Base-by-base conservation (phyloP, 164 flowering plant species). In the Magnolia kwangsiensis region DNA sequence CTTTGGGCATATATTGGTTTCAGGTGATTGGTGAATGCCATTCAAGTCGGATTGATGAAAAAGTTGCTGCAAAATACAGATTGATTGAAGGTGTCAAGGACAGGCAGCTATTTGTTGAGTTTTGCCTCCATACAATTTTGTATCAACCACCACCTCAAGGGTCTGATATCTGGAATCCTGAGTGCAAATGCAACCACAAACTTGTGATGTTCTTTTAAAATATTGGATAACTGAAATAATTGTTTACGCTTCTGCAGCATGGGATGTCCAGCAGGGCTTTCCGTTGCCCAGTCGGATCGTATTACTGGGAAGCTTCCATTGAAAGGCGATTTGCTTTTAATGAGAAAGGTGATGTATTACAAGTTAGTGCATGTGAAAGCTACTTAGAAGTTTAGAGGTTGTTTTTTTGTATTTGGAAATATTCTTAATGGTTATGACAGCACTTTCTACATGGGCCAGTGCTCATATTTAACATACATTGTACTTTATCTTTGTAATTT, bases 21-120 rank as follows among this genome's bases (percentile, higher is more conserved):
- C 81, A 95, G 98, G 96, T 90, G 67, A 89, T 93, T 82, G 98
- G 98, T 50, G 96, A 95, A 79, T 93, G 93, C 75, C 96, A 95
- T 84, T 84, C 91, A 74, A 81, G 78, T 82, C 64, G 72, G 75
- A 78, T 92, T 80, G 84, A 80, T 71, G 92, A 86, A 64, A 90
- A 87, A 69, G 78, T 85, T 84, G 89, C 87, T 83, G 84, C 80
- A 76, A 88, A 88, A 77, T 93, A 92, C 80, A 88, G 65, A 87
- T 55, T 58, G 74, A 72, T 88, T 31, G 79, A 74, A 66, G 82
- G 77, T 74, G 85, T 90, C 67, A 82, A 72, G 81, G 94, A 90
- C 72, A 69, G 67, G 72, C 89, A 83, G 64, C 71, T 90, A 73
- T 90, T 95, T 84, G 74, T 89, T 76, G 98, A 95, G 68, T 95